A percentile compares a stretch with the other conserved stretches of the same genome.
Conservation (phyloP, 805 yeast species). For the Cyberlindnera euphorbiae region DNA sequence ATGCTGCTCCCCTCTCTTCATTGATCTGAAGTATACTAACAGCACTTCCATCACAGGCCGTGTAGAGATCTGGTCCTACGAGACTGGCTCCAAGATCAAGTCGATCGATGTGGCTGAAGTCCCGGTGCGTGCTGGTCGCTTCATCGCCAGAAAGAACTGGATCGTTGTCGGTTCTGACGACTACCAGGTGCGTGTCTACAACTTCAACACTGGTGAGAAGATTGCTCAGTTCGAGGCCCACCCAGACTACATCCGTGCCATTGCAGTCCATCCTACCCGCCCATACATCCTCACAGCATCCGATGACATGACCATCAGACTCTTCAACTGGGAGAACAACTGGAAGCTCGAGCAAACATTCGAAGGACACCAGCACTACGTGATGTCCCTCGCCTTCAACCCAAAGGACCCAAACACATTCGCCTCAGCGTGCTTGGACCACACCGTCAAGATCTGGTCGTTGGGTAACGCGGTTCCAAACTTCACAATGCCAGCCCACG, state of each 20-base stretch:
- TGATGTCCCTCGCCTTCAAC: constrained; percentile 91
- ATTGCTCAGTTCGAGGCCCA: constrained; percentile 96
- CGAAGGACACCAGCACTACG: constrained; percentile 94
- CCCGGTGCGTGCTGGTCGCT: constrained; percentile 94
- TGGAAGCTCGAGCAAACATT: constrained; percentile 89
- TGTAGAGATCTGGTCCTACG: constrained; percentile 92
- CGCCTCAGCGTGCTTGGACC: constrained; percentile 95
- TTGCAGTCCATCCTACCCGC: constrained; percentile 92
- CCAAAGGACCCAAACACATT: constrained; percentile 97
- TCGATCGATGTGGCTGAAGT: constrained; percentile 92
- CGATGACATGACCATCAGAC: constrained; percentile 85
- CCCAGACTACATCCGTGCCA: constrained; percentile 90
- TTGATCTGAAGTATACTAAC: too few species aligned
- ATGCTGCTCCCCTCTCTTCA: too few species aligned
- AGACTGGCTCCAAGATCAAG: constrained; percentile 77
- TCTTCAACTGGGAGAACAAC: constrained; percentile 96
- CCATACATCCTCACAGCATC: constrained; percentile 85
- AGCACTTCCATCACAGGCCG: constrained; percentile 29
- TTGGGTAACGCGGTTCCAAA: constrained; percentile 83
- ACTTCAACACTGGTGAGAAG: constrained; percentile 93
- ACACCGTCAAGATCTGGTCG: constrained; percentile 96
- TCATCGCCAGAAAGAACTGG: constrained; percentile 96
- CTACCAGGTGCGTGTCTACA: constrained; percentile 87
- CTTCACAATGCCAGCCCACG: constrained; percentile 88
- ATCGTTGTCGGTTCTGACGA: constrained; percentile 94